phyloP scores from a whole-genome alignment of 2,329 filamentous ascomycete genomes.

The Diaporthe citri region DNA sequence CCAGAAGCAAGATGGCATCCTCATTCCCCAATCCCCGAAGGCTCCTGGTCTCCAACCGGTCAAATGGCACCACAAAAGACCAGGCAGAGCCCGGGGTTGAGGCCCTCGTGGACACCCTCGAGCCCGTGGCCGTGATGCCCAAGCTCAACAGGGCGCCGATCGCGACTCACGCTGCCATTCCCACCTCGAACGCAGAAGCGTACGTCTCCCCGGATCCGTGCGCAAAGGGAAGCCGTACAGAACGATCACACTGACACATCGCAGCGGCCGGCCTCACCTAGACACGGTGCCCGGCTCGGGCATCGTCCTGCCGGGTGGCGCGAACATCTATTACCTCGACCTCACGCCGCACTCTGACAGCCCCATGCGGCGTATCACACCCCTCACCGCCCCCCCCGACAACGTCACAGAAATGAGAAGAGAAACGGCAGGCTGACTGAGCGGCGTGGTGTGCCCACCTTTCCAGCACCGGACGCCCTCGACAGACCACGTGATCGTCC shows the following conservation, averaged over 20 bases:
- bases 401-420: not conserved
- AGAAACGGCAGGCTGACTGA: not conserved
- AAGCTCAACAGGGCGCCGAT: slow-evolving; percentile 17
- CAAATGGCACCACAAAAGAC: not conserved
- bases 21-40: slow-evolving; percentile 17
- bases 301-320: slow-evolving; percentile 49
- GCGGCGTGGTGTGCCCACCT: not conserved
- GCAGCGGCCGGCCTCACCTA: slow-evolving; percentile 37
- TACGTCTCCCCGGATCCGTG: slow-evolving; percentile 37
- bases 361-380: slow-evolving; percentile 43
- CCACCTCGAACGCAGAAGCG: slow-evolving; percentile 40
- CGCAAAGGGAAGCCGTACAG: not conserved
- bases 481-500: slow-evolving; percentile 49
- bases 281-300: slow-evolving; percentile 47
- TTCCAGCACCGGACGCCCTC: slow-evolving; percentile 50
- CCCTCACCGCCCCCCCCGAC: not conserved
- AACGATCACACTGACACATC: not conserved
- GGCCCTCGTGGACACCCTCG: slow-evolving; percentile 19
- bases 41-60: slow-evolving; percentile 24
- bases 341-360: slow-evolving; percentile 47
- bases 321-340: slow-evolving; percentile 49
- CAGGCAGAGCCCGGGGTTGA: slow-evolving; percentile 30
- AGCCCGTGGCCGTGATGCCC: slow-evolving; percentile 7
- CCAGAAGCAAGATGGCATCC: slow-evolving; percentile 9
- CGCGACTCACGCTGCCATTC: slow-evolving; percentile 24